Evolutionary conservation across 2,329 filamentous ascomycete genomes (phyloP).

Genomic region (Phaeosphaeriaceae sp.): DNA sequence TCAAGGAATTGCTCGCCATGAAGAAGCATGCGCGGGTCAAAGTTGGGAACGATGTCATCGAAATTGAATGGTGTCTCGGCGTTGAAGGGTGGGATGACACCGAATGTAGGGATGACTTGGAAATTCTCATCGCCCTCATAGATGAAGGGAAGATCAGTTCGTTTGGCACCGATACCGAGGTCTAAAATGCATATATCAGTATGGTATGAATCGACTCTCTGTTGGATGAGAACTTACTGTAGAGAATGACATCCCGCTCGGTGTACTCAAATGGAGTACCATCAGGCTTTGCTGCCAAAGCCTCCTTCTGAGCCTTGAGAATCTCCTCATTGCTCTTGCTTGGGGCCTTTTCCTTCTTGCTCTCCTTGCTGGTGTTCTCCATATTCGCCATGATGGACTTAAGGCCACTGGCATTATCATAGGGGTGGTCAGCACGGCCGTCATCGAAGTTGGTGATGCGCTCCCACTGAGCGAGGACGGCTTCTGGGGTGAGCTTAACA

Average conservation of each 20-base stretch:
- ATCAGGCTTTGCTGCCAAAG: slow-evolving; percentile 72
- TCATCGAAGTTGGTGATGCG: slow-evolving; percentile 87
- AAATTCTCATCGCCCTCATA: slow-evolving; percentile 93
- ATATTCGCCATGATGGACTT: slow-evolving; percentile 86
- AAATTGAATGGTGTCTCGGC: slow-evolving; percentile 80
- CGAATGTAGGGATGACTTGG: slow-evolving; percentile 92
- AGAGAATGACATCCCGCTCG: slow-evolving; percentile 89
- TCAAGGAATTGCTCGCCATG: slow-evolving; percentile 99
- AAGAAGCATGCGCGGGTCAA: slow-evolving; percentile 97
- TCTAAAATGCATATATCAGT: slow-evolving; percentile 53
- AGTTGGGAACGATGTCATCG: slow-evolving; percentile 88
- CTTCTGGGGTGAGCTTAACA: slow-evolving; percentile 78
- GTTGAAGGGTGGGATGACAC: slow-evolving; percentile 93
- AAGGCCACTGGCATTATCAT: slow-evolving; percentile 76
- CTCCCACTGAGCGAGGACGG: slow-evolving; percentile 67
- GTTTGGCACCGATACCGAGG: slow-evolving; percentile 89
- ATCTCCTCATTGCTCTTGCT: slow-evolving; percentile 66
- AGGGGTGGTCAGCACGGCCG: slow-evolving; percentile 84
- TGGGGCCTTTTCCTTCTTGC: slow-evolving; percentile 53
- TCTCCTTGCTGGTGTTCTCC: slow-evolving; percentile 69
- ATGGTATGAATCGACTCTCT: background rate
- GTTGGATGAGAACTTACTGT: slow-evolving; percentile 60
- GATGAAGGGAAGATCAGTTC: slow-evolving; percentile 82
- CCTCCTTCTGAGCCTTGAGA: slow-evolving; percentile 76
- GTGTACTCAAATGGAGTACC: slow-evolving; percentile 82